Conservation (phyloP, 1,284 basidiomycete genomes). For the Fomitiporia mediterranea region DNA sequence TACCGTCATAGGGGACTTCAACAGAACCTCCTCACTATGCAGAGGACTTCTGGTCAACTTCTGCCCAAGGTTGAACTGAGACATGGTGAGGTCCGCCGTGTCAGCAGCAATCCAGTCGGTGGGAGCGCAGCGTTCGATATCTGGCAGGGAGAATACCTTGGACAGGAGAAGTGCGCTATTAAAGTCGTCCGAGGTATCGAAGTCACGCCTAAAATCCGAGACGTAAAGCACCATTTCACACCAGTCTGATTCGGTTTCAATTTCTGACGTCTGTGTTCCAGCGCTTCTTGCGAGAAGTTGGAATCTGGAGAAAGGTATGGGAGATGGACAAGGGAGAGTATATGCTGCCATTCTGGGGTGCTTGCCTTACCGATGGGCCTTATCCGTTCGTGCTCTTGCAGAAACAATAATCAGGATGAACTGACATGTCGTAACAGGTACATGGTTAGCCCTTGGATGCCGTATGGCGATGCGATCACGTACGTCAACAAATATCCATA, state of each 20-base stretch:
- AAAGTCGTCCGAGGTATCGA: slow-evolving; percentile 49
- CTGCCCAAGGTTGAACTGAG: slow-evolving; percentile 45
- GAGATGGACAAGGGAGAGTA: slow-evolving; percentile 44
- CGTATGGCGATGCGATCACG: slow-evolving; percentile 45
- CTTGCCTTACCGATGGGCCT: slow-evolving; percentile 46
- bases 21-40: slow-evolving; percentile 45
- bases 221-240: slow-evolving; percentile 29
- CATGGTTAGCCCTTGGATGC: slow-evolving; percentile 54
- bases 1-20: slow-evolving; percentile 39
- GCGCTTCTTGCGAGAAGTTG: slow-evolving; percentile 49
- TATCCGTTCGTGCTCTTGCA: slow-evolving; percentile 38
- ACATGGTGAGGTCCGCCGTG: slow-evolving; percentile 46
- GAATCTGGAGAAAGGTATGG: slow-evolving; percentile 55
- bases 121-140: slow-evolving; percentile 48
- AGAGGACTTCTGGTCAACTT: slow-evolving; percentile 38
- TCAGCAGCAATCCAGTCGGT: slow-evolving; percentile 43
- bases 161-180: slow-evolving; percentile 49
- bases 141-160: slow-evolving; percentile 49
- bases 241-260: not conserved
- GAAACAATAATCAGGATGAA: not conserved
- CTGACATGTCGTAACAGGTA: slow-evolving; percentile 33
- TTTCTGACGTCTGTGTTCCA: slow-evolving; percentile 22
- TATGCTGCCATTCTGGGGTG: slow-evolving; percentile 54
- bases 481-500: slow-evolving; percentile 37
- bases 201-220: slow-evolving; percentile 38